Base-by-base conservation (phyloP, 2,329 filamentous ascomycete species). In the Ophiostoma himal-ulmi region DNA sequence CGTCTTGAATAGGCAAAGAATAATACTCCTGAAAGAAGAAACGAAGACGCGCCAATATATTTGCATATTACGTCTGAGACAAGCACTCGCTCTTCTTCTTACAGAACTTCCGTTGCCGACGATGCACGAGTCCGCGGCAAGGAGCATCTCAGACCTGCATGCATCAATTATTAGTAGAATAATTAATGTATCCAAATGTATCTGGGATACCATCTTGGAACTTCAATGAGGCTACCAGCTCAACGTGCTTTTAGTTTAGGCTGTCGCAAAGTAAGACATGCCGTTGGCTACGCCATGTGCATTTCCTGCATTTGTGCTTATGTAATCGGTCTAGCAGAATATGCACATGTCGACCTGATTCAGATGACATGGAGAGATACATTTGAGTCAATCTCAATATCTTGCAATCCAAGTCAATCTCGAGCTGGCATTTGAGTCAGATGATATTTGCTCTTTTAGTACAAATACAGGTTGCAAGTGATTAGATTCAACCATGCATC, bases 221-320 rank as follows among this genome's bases (percentile, higher is more conserved):
- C 39, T 44, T 44, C 39, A 57, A 1, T 17, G 20, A 20, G 10
- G 52, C 22, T 26, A 48, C 6, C 22, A 26, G n/a, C 52, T 26
- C n/a, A 26, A 14, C 22, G 52, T 57, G 30, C 52, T 57, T 57
- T 57, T 17, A 22, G 52, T 26, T 57, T 26, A 22, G n/a, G 52
- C 52, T 62, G 57, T 62, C 57, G 57, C 57, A 62, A 62, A 34
- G 26, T 62, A 26, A 62, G 57, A 62, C 57, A 62, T 36, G 52
- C 26, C 57, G 57, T 62, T 62, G 57, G 5, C 22, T 62, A 34
- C 57, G 52, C 52, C 52, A 57, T 22, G 52, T 22, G 52, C 26
- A 34, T 14, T 52, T 17, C 44, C 30, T 30, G 20, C 8, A 54
- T 54, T 5, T 6, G 13, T 36, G 57, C 6, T 62, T 62, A 62